Evolutionary conservation across 345 rosid genomes (phyloP).

Genomic region (Gossypium sturtianum): DNA sequence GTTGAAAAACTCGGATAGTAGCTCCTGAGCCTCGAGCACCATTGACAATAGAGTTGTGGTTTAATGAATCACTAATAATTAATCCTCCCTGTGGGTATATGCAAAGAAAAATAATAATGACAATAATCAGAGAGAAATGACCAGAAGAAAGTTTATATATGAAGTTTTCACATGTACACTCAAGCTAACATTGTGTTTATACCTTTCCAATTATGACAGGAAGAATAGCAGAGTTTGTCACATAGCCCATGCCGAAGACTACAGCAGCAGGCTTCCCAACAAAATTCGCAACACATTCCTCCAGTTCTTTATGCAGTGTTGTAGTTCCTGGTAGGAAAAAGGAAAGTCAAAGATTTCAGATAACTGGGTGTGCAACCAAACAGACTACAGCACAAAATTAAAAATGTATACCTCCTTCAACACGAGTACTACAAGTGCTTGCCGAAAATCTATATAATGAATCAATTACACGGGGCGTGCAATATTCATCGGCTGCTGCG

Average conservation of each 20-base stretch:
- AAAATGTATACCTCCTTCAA: constrained; percentile 67
- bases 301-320: constrained; percentile 64
- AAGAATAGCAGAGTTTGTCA: constrained; percentile 76
- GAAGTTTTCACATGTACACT: background rate
- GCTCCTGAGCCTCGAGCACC: constrained; percentile 99
- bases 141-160: background rate
- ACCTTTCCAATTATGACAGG: constrained; percentile 91
- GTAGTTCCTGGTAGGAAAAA: constrained; percentile 60
- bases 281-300: constrained; percentile 74
- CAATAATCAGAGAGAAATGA: constrained; percentile 2
- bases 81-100: constrained; percentile 58
- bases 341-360: background rate
- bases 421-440: constrained; percentile 82
- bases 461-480: constrained; percentile 85
- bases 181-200: constrained; percentile 7
- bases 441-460: constrained; percentile 67
- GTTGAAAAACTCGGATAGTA: constrained; percentile 87
- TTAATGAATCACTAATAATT: constrained; percentile 88
- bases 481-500: constrained; percentile 92
- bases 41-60: constrained; percentile 90
- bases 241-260: constrained; percentile 90
- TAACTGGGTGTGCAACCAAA: background rate
- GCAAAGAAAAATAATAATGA: constrained; percentile 10
- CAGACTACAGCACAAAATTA: background rate
- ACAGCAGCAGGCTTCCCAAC: constrained; percentile 90